These are phyloP conservation scores for Cercospora sp. DNA, from an alignment of 2,329 filamentous ascomycete genomes.

Conservation along the genomic window DNA sequence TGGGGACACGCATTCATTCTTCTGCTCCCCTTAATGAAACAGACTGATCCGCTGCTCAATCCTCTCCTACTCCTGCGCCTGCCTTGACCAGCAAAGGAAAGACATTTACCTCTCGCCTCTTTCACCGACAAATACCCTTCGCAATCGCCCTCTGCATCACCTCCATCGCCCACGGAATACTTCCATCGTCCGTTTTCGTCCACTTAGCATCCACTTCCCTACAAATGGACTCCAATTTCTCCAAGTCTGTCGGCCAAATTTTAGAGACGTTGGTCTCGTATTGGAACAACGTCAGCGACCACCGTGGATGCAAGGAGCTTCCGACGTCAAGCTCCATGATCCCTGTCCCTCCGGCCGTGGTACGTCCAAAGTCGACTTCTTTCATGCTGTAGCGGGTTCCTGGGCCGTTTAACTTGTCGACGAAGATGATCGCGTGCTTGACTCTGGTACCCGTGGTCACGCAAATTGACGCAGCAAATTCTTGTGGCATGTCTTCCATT, in stretches of 20 bases:
- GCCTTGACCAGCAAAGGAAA: neutral
- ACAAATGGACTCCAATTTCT: neutral
- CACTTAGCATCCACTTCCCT: neutral
- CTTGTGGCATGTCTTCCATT: neutral
- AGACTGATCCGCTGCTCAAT: neutral
- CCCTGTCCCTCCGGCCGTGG: neutral
- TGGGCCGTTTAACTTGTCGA: neutral
- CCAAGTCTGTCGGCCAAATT: neutral
- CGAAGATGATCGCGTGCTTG: neutral
- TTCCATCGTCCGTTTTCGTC: neutral
- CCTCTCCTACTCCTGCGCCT: neutral
- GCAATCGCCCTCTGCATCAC: neutral
- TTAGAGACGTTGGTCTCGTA: neutral
- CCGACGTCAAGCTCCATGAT: neutral
- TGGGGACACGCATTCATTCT: too few species aligned
- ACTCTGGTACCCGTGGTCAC: neutral
- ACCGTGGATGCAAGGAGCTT: neutral
- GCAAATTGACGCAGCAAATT: neutral
- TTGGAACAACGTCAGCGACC: neutral
- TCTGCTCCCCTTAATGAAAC: too few species aligned
- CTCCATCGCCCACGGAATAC: neutral
- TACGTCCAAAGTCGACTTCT: neutral
- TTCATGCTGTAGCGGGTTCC: neutral
- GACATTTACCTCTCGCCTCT: neutral
- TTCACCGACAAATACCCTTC: neutral